Base-by-base conservation (phyloP, 2,329 filamentous ascomycete species). In the Orbilia quercus region DNA sequence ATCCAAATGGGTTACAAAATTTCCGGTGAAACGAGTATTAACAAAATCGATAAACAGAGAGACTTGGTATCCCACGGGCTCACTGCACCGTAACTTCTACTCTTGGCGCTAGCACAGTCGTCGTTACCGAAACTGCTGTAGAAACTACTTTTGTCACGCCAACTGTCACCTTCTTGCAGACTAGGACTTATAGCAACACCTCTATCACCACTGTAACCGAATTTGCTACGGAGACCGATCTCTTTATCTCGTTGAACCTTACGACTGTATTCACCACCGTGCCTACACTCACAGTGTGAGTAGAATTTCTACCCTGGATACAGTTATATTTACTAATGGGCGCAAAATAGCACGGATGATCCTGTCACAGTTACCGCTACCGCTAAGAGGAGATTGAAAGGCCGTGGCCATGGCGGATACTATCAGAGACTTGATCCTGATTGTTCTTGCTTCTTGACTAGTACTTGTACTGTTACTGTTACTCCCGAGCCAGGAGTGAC, bases 381-480 rank as follows among this genome's bases (percentile, higher is more conserved):
- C 11, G 47, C 18, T 0, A 53, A 54, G 16, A 55, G 36, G 16
- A 62, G 38, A n/a, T 22, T 66, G 12, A 50, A 50, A 7, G n/a
- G n/a, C n/a, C 28, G 28, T 9, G 28, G 28, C 28, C 28, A 31
- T 9, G 69, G 47, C 6, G 53, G 69, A 38, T 64, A 60, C 18
- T 73, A 66, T 20, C 69, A 45, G 2, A 53, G 50, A 20, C 40
- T 73, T 25, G 69, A 73, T 38, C 69, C 69, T 1, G 60, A 73
- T 25, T 73, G 69, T 23, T 73, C 69, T 22, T 73, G 69, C 38
- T 73, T 65, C 48, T 57, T 73, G 16, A 73, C 69, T 5, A 66
- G 22, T n/a, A 66, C 60, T 25, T 53, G 55, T 22, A 73, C 55
- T 6, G 55, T 55, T 1, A 73, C 69, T 2, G 40, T 73, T 31